Conservation (phyloP, 768 basidiomycete genomes). For the Pleurotus sapidus region DNA sequence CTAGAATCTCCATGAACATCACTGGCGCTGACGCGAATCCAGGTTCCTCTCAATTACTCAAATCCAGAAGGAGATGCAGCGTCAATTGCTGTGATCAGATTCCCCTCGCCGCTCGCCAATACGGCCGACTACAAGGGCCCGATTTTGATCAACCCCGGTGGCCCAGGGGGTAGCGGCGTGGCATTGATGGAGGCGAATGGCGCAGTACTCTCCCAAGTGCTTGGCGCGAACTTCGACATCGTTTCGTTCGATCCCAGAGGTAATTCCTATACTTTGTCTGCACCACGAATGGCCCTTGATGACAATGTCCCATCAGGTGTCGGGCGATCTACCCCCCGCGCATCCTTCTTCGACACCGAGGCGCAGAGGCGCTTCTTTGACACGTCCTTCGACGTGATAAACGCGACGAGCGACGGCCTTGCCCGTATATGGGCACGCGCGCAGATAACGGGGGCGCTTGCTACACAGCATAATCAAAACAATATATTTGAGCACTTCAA, state of each 20-base stretch:
- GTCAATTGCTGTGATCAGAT: conserved; percentile 39
- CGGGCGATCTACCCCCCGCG: conserved; percentile 28
- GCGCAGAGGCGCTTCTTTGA: conserved; percentile 29
- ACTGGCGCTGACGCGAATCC: not conserved
- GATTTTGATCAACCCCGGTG: conserved; percentile 45
- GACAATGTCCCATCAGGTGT: conserved; percentile 23
- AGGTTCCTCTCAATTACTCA: conserved; percentile 48
- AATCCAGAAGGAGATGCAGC: conserved; percentile 34
- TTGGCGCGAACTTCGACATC: conserved; percentile 43
- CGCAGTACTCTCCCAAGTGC: conserved; percentile 19
- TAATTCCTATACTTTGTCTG: conserved; percentile 11
- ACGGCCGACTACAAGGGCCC: conserved; percentile 36
- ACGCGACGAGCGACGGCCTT: conserved; percentile 21
- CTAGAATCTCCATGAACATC: not conserved
- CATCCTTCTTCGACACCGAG: conserved; percentile 31
- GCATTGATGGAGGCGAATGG: conserved; percentile 20
- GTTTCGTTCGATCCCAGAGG: conserved; percentile 48
- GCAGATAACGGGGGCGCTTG: conserved; percentile 27
- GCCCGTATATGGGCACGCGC: conserved; percentile 29
- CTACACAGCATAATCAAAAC: conserved; percentile 21
- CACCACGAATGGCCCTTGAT: not conserved
- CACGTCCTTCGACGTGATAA: conserved; percentile 13
- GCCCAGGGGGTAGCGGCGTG: conserved; percentile 45
- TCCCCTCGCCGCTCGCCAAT: conserved; percentile 28
- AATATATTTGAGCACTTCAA: conserved; percentile 27